These are phyloP conservation scores for Penicillium crustosum DNA, from an alignment of 2,329 filamentous ascomycete genomes.

Conservation along the genomic window DNA sequence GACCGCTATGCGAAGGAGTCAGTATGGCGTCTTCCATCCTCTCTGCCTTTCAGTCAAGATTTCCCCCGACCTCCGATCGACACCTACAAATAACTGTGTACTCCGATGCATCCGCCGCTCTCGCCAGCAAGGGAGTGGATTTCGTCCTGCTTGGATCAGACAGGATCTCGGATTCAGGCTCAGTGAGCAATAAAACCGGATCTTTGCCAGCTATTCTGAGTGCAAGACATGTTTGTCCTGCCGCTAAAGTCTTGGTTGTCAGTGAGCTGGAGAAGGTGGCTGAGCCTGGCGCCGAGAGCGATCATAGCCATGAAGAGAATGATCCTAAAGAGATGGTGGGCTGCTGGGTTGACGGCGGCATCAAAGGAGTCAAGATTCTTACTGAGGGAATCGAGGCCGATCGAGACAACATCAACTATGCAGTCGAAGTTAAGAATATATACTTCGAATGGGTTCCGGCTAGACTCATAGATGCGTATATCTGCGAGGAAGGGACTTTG, in stretches of 20 bases:
- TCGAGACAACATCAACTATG: slow-evolving; percentile 16
- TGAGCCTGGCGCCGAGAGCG: slow-evolving; percentile 49
- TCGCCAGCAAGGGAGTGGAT: slow-evolving; percentile 55
- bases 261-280: slow-evolving; percentile 64
- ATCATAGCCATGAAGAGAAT: slow-evolving; percentile 55
- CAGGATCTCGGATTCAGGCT: slow-evolving; percentile 57
- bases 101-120: slow-evolving; percentile 60
- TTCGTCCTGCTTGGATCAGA: slow-evolving; percentile 65
- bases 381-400: slow-evolving; percentile 15
- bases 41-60: slow-evolving; percentile 26
- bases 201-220: slow-evolving; percentile 60
- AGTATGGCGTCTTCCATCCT: slow-evolving; percentile 50
- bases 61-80: slow-evolving; percentile 19
- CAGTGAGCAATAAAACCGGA: slow-evolving; percentile 67
- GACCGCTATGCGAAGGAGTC: slow-evolving; percentile 66
- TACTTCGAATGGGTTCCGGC: slow-evolving; percentile 63
- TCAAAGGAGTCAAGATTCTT: slow-evolving; percentile 28
- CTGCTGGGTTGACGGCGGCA: slow-evolving; percentile 44
- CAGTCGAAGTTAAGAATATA: slow-evolving; percentile 44
- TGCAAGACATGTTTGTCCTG: slow-evolving; percentile 51
- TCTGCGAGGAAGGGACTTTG: slow-evolving; percentile 55
- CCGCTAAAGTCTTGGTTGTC: slow-evolving; percentile 54
- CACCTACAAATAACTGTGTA: slow-evolving; percentile 51
- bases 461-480: slow-evolving; percentile 53
- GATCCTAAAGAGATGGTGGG: slow-evolving; percentile 52